A percentile compares a stretch with the other conserved stretches of the same genome.
phyloP scores from a whole-genome alignment of 495 filamentous ascomycete species.

The Jackrogersella multiformis region DNA sequence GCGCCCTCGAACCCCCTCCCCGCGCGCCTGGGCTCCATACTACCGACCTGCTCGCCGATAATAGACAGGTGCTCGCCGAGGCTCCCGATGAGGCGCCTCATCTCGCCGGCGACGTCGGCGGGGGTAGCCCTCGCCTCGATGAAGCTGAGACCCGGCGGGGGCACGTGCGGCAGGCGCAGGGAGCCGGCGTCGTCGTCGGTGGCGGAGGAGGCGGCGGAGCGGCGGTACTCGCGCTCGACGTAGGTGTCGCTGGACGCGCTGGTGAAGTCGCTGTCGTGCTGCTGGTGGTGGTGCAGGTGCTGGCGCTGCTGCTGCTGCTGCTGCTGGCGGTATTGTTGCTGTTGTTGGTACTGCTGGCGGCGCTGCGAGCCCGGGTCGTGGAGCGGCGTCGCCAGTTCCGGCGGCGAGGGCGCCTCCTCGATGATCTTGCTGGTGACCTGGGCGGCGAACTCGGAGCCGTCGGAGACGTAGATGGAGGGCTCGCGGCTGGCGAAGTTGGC shows the following conservation, averaged over 20 bases:
- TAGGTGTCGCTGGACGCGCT: slow-evolving; percentile 29
- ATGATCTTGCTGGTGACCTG: slow-evolving; percentile 44
- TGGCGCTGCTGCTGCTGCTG: too few relatives aligned
- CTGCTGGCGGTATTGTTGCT: too few relatives aligned
- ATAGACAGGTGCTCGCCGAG: slow-evolving; percentile 55
- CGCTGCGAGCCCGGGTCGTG: too few relatives aligned
- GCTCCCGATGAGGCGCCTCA: slow-evolving; percentile 61
- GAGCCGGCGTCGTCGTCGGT: neutral
- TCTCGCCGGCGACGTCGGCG: slow-evolving; percentile 62
- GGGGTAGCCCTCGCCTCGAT: slow-evolving; percentile 61
- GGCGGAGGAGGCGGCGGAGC: too few relatives aligned
- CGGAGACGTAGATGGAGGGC: slow-evolving; percentile 62
- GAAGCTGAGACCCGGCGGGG: slow-evolving; percentile 58
- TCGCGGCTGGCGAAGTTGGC: slow-evolving; percentile 49
- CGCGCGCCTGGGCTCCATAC: slow-evolving; percentile 40
- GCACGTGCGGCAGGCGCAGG: slow-evolving; percentile 49
- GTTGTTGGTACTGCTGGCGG: too few relatives aligned
- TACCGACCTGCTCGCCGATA: slow-evolving; percentile 43
- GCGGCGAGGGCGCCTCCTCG: slow-evolving; percentile 37
- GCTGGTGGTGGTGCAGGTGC: slow-evolving; percentile 26
- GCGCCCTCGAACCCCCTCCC: slow-evolving; percentile 22
- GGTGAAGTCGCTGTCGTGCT: slow-evolving; percentile 35
- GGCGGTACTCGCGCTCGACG: slow-evolving; percentile 21
- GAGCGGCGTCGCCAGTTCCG: too few relatives aligned
- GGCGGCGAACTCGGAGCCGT: slow-evolving; percentile 55